Base-by-base conservation (phyloP, 129 eudicot genomes). In the Heracleum sosnowskyi region DNA sequence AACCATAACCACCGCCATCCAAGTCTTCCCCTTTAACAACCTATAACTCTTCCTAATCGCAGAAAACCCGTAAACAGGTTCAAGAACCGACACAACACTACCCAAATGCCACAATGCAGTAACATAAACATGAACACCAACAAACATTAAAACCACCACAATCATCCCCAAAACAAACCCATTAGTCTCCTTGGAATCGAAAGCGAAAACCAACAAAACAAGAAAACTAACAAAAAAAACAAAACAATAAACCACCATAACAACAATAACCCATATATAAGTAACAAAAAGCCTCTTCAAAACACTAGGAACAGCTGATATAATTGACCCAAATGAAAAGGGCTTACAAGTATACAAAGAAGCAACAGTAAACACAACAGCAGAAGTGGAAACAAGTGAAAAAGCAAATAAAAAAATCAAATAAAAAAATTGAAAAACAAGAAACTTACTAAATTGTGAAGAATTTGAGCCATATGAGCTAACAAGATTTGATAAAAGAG, bases 41-140 rank as follows among this genome's bases (percentile, higher is more conserved):
- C 82, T 91, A 62, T 84, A 91, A 78, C 97, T 89, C 89, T 91
- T 93, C 77, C 74, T 88, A 90, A 93, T 89, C 9, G 98, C 98
- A 0, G 84, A 83, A n/a, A 83, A 80, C 0, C 98, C 98, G 31
- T 91, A 91, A 41, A 93, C 84, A 11, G 89, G 88, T 76, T 93
- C 98, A 9, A 93, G 84, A 33, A 93, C 98, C 4, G 98, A 91
- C 16, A 91, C 82, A 20, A 93, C 98, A 64, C 97, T 91, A 4
- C 91, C 97, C 62, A 93, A 80, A 71, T 93, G 98, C 98, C 98
- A 93, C 62, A 91, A 47, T 0, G 93, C 97, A 40, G 87, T 91
- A 11, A 93, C 87, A 69, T 93, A 93, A 15, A 93, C 96, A 80
- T 93, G 98, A 57, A 91, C 98, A 34, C 82, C 85, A 1, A 89